Evolutionary conservation across 1,284 basidiomycete species (phyloP).

Genomic region (Trametes polyzona): DNA sequence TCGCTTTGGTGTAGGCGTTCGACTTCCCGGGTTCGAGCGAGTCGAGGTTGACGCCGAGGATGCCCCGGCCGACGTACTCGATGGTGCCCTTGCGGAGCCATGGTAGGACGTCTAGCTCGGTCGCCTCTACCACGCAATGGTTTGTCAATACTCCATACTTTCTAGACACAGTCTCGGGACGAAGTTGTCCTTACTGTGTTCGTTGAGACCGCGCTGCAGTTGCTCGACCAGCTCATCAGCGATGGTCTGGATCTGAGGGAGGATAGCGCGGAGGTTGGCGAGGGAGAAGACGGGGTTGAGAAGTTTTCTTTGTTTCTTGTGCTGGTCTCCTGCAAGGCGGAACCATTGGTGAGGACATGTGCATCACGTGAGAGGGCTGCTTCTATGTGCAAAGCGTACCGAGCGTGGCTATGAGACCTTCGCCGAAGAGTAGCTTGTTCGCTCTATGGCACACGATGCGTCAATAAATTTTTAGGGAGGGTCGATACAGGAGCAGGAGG

Average conservation of each 20-base stretch:
- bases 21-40: constrained; percentile 24
- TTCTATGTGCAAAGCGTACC: constrained; percentile 37
- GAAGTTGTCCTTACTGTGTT: constrained; percentile 22
- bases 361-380: too few species aligned
- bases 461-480: too few species aligned
- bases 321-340: constrained; percentile 40
- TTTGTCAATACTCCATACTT: too few species aligned
- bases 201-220: constrained; percentile 8
- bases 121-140: constrained; percentile 10
- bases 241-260: constrained; percentile 44
- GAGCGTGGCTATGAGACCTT: constrained; percentile 40
- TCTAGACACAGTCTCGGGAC: too few species aligned
- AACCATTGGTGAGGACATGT: too few species aligned
- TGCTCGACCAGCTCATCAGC: constrained; percentile 32
- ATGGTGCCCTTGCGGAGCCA: constrained; percentile 30
- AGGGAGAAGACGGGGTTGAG: constrained; percentile 53
- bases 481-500: too few species aligned
- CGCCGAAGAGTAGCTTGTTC: constrained; percentile 40
- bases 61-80: constrained; percentile 32
- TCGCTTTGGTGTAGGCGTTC: constrained; percentile 25
- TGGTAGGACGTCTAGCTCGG: constrained; percentile 30
- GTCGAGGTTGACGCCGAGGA: constrained; percentile 30
- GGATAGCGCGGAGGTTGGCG: constrained; percentile 46
- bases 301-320: constrained; percentile 49
- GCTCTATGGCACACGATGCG: too few species aligned